These are phyloP conservation scores for Aulographum hederae DNA, from an alignment of 2,329 filamentous ascomycete genomes.

Conservation along the genomic window DNA sequence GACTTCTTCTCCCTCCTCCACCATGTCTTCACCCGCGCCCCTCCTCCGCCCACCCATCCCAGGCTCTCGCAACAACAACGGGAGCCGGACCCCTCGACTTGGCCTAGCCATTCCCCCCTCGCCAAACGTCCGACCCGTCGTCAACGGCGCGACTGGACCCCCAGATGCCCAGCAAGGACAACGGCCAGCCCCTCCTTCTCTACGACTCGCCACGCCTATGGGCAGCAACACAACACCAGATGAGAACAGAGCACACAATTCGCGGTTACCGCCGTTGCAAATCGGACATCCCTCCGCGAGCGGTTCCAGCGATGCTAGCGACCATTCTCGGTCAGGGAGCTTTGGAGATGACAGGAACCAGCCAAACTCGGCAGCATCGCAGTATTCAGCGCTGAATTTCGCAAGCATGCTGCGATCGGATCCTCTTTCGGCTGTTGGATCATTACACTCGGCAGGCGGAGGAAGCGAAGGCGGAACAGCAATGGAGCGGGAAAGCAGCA, in stretches of 20 bases:
- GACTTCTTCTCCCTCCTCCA: conserved; percentile 1
- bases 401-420: conserved; percentile 55
- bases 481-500: conserved; percentile 71
- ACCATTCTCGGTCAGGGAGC: conserved; percentile 65
- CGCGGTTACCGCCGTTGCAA: conserved; percentile 35
- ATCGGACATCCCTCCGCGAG: conserved; percentile 42
- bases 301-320: conserved; percentile 63
- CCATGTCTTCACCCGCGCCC: conserved; percentile 59
- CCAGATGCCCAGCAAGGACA: conserved; percentile 12
- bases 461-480: conserved; percentile 44
- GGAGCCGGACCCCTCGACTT: conserved; percentile 48
- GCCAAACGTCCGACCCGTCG: conserved; percentile 62
- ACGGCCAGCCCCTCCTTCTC: conserved; percentile 53
- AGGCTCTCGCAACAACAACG: conserved; percentile 38
- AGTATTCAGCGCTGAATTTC: conserved; percentile 69
- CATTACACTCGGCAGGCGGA: conserved; percentile 57
- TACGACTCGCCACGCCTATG: conserved; percentile 78
- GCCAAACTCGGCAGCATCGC: conserved; percentile 72
- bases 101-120: conserved; percentile 83
- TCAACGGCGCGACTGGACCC: conserved; percentile 33
- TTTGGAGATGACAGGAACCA: conserved; percentile 63
- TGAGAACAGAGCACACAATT: conserved; percentile 35
- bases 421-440: conserved; percentile 74
- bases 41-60: conserved; percentile 71
- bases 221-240: conserved; percentile 58